These are phyloP conservation scores for Saxispiralis lemnorum DNA, from an alignment of 495 filamentous ascomycete genomes.

Conservation along the genomic window DNA sequence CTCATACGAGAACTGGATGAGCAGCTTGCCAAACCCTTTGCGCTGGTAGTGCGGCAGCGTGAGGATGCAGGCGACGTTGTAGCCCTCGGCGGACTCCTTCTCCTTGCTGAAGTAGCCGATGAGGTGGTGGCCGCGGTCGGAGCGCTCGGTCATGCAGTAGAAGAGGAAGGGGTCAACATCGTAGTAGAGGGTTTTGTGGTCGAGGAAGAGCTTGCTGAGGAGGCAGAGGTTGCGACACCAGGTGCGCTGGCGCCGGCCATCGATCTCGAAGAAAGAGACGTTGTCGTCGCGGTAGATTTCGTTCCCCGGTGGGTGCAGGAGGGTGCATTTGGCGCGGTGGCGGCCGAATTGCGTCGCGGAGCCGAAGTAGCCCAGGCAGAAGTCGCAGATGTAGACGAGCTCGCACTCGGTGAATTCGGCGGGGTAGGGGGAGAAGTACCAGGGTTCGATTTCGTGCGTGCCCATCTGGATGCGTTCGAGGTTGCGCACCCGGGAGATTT, in stretches of 20 bases:
- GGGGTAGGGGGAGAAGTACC: slow-evolving; percentile 98
- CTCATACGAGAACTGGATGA: slow-evolving; percentile 97
- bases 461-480: slow-evolving; percentile 87
- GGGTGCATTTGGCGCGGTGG: slow-evolving; percentile 77
- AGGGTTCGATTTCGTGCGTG: slow-evolving; percentile 76
- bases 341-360: slow-evolving; percentile 59
- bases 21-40: slow-evolving; percentile 75
- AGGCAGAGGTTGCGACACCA: slow-evolving; percentile 96
- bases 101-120: slow-evolving; percentile 97
- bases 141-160: slow-evolving; percentile 88
- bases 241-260: slow-evolving; percentile 81
- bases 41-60: slow-evolving; percentile 91
- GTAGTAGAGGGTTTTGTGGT: slow-evolving; percentile 99
- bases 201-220: slow-evolving; percentile 86
- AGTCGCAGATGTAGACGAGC: slow-evolving; percentile 89
- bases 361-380: slow-evolving; percentile 83
- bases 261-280: slow-evolving; percentile 94
- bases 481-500: slow-evolving; percentile 91
- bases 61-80: slow-evolving; percentile 94
- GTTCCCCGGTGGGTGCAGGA: slow-evolving; percentile 87
- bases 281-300: slow-evolving; percentile 93
- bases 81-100: slow-evolving; percentile 87
- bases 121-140: slow-evolving; percentile 74
- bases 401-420: slow-evolving; percentile 71
- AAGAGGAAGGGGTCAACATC: slow-evolving; percentile 97